Evolutionary conservation across 768 basidiomycete species (phyloP), one percentile per base, ranked within the genome.

Genomic region (Rhodocollybia butyracea): DNA sequence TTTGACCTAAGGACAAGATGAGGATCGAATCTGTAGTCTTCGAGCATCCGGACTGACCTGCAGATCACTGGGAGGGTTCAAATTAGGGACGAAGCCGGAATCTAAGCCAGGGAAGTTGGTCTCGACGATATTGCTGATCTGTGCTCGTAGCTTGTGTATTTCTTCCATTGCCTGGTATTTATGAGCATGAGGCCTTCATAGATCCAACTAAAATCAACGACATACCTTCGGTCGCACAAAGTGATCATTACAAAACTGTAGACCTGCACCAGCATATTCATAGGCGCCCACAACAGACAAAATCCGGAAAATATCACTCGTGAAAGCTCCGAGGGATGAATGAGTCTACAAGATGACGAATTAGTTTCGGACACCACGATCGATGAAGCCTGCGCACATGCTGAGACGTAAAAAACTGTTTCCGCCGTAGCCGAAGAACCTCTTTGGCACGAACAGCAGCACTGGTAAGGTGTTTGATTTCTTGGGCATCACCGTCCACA

Each of bases 251-350:
- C 97, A 99, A 69, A 98, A 99, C 21, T 78, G 68, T 55, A 81
- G 79, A 2, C 85, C 84, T 24, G 89, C 90, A 8, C 91, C 88
- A 21, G 89, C 89, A 67, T 89, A 96, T 67, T 97, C 95, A 67
- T 94, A 98, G 3, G 96, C 97, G 0, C 97, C 97, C 17, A 97
- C 85, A n/a, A 96, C 93, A 13, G 95, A 94, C 8, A 99, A 76
- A 31, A 88, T 71, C 61, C 88, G 87, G 73, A 98, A 91, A 29
- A 93, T 69, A 64, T 99, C 97, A 66, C 94, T 97, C 5, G 78
- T 78, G 21, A 78, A 85, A 51, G 81, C 81, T 11, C 97, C 97
- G 30, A 98, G 76, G 2, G 86, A 83, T 3, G 86, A 76, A 69
- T 97, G 94, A 22, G 74, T 72, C 93, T 96, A 60, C 13, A 51